phyloP scores from a whole-genome alignment of 352 stramenopile genomes.

The Globisporangium paddicum region DNA sequence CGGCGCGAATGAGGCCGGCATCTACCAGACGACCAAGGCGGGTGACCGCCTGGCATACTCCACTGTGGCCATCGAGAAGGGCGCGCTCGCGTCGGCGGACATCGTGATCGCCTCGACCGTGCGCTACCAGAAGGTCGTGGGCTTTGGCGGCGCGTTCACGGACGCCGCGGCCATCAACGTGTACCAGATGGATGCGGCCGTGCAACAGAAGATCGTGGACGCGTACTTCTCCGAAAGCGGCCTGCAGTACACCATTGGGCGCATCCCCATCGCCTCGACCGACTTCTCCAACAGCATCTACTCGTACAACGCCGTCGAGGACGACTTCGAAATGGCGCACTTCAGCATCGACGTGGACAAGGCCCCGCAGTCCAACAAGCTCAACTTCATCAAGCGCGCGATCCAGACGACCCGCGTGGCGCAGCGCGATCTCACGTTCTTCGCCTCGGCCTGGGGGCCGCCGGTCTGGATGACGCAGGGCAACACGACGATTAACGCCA shows the following conservation, averaged over 20 bases:
- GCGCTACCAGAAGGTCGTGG: conserved; percentile 61
- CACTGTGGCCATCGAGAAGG: conserved; percentile 10
- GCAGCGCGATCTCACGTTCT: conserved; percentile 38
- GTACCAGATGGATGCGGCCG: conserved; percentile 36
- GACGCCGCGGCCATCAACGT: conserved; percentile 72
- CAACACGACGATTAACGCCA: conserved; percentile 53
- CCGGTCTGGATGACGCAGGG: conserved; percentile 80
- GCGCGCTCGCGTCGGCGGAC: conserved; percentile 21
- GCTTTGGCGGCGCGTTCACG: conserved; percentile 84
- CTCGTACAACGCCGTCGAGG: conserved; percentile 33
- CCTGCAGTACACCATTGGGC: conserved; percentile 62
- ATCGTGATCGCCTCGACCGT: conserved; percentile 28
- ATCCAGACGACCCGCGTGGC: conserved; percentile 18
- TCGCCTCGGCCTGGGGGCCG: conserved; percentile 70
- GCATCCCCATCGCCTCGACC: conserved; percentile 67
- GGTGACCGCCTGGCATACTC: conserved; percentile 44
- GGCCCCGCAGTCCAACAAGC: conserved; percentile 24
- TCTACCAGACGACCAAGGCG: conserved; percentile 45
- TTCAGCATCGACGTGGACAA: conserved; percentile 78
- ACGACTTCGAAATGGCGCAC: conserved; percentile 36
- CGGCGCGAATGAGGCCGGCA: conserved; percentile 20
- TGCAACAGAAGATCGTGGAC: conserved; percentile 57
- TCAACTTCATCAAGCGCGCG: conserved; percentile 29
- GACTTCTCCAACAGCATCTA: conserved; percentile 68
- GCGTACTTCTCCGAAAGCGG: conserved; percentile 60